Conservation (phyloP, 2,329 filamentous ascomycete genomes). For the Aspergillus viridinutans region DNA sequence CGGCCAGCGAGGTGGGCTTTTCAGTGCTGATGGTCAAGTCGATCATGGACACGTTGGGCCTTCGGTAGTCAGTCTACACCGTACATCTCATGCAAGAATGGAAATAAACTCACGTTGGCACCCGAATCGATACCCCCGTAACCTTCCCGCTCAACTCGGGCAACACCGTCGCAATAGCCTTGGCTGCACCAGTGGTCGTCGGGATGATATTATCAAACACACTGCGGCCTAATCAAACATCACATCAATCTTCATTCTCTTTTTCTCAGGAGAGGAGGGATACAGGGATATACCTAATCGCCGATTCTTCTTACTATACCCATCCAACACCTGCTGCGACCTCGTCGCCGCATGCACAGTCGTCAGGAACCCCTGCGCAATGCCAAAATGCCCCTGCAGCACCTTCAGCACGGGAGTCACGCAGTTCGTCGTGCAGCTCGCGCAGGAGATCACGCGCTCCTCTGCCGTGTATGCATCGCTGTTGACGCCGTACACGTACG, state of each 20-base stretch:
- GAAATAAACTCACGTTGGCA: constrained; percentile 58
- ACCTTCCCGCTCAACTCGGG: constrained; percentile 90
- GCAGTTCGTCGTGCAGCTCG: constrained; percentile 34
- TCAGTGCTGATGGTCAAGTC: constrained; percentile 83
- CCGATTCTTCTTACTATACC: constrained; percentile 32
- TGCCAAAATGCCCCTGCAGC: constrained; percentile 26
- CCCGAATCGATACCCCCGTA: constrained; percentile 93
- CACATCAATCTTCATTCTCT: too few species aligned
- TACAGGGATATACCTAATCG: constrained; percentile 13
- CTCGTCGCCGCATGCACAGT: constrained; percentile 29
- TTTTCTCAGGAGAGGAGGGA: too few species aligned
- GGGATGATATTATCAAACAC: constrained; percentile 96
- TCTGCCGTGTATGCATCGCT: constrained; percentile 18
- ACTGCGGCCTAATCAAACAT: constrained; percentile 59
- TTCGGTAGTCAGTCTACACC: too few species aligned
- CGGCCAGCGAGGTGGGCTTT: constrained; percentile 56
- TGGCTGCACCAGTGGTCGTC: constrained; percentile 88
- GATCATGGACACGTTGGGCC: constrained; percentile 86
- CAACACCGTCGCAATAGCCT: constrained; percentile 95
- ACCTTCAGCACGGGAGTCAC: constrained; percentile 30
- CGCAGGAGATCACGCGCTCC: constrained; percentile 26
- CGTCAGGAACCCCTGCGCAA: constrained; percentile 29
- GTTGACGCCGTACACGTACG: constrained; percentile 32
- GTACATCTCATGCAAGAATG: too few species aligned
- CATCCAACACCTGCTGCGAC: constrained; percentile 31